Conservation (phyloP, 208 protist species). For the Wallacemonas sp. region DNA sequence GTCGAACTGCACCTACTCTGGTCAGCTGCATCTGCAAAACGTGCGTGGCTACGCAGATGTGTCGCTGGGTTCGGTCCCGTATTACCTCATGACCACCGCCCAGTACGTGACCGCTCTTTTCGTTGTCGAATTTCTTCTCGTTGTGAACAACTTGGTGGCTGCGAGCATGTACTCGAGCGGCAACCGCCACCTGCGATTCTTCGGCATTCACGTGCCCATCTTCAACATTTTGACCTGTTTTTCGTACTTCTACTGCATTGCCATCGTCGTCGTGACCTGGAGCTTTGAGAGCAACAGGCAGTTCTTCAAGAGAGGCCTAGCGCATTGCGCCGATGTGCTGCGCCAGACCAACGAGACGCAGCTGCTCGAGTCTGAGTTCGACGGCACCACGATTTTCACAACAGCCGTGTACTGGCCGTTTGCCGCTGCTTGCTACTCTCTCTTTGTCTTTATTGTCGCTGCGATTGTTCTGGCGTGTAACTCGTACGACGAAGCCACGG, state of each 20-base stretch:
- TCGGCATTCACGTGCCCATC: conserved; percentile 73
- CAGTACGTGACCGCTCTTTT: conserved; percentile 67
- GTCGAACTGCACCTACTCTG: conserved; percentile 60
- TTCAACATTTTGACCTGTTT: conserved; percentile 70
- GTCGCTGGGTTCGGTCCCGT: conserved; percentile 37
- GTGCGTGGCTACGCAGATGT: conserved; percentile 33
- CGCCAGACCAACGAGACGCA: conserved; percentile 14
- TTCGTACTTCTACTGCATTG: conserved; percentile 59
- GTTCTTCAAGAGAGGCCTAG: conserved; percentile 56
- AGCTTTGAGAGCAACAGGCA: conserved; percentile 41
- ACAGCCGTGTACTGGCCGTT: conserved; percentile 76
- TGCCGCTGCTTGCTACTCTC: conserved; percentile 41
- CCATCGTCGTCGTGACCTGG: conserved; percentile 58
- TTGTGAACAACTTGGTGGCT: conserved; percentile 47
- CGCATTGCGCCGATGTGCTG: conserved; percentile 45
- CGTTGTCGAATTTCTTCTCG: conserved; percentile 66
- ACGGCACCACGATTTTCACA: conserved; percentile 63
- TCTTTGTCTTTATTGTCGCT: conserved; percentile 57
- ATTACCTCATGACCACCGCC: conserved; percentile 60
- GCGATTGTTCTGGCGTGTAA: conserved; percentile 36
- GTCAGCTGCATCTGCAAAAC: conserved; percentile 37
- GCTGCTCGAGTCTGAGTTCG: conserved; percentile 61
- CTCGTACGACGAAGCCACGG: conserved; percentile 47
- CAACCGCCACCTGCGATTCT: conserved; percentile 68
- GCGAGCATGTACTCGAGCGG: conserved; percentile 58